Conservation (phyloP, 495 filamentous ascomycete species). For the Podospora sp. region DNA sequence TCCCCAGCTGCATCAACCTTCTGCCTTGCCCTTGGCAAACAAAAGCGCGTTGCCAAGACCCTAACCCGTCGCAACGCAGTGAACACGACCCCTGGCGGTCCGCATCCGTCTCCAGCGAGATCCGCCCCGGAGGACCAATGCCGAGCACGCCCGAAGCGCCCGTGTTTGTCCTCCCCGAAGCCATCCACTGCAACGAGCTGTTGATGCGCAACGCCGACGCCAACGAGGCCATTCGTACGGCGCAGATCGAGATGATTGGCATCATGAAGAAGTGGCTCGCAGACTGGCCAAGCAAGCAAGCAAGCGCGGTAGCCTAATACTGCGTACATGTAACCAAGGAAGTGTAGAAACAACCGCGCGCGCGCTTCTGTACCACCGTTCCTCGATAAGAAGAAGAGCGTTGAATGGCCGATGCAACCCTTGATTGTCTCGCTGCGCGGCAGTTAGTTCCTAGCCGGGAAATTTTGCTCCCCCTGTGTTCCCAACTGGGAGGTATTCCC, state of each 20-base stretch:
- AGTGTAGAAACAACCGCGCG: too few species aligned
- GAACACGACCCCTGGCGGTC: slow-evolving; percentile 64
- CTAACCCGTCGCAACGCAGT: slow-evolving; percentile 22
- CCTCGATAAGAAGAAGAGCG: not conserved
- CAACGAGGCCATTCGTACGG: slow-evolving; percentile 33
- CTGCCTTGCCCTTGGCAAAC: not conserved
- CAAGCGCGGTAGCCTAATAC: too few species aligned
- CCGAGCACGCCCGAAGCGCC: slow-evolving; percentile 45
- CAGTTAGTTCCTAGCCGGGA: too few species aligned
- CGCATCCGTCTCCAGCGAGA: slow-evolving; percentile 53
- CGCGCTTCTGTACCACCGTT: too few species aligned
- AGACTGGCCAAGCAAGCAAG: slow-evolving; percentile 42
- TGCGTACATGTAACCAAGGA: too few species aligned
- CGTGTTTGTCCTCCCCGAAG: slow-evolving; percentile 55
- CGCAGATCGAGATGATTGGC: slow-evolving; percentile 46
- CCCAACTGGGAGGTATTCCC: too few species aligned
- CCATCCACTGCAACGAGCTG: slow-evolving; percentile 56
- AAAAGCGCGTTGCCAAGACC: not conserved
- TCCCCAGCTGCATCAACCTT: not conserved
- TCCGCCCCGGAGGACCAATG: slow-evolving; percentile 59
- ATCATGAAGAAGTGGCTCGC: slow-evolving; percentile 54
- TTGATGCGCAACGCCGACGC: slow-evolving; percentile 39
- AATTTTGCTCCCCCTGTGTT: too few species aligned
- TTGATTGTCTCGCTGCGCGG: not conserved
- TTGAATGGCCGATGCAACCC: not conserved